Evolutionary conservation across 495 filamentous ascomycete species (phyloP).

Genomic region (Penicillium cinerascens): DNA sequence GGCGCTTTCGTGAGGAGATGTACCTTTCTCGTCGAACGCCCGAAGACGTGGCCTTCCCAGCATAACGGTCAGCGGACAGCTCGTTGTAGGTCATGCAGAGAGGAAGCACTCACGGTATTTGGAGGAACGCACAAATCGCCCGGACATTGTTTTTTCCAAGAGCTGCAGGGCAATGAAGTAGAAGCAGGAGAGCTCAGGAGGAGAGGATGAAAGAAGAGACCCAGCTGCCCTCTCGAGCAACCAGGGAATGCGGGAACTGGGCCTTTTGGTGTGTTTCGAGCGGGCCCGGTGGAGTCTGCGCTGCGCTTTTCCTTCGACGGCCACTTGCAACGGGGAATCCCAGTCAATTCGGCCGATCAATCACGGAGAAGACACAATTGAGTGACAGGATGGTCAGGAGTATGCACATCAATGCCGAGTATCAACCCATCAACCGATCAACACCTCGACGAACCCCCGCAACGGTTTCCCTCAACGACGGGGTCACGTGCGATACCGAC

Average conservation of each 20-base stretch:
- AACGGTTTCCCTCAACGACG: neutral
- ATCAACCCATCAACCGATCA: neutral
- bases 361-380: neutral
- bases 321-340: neutral
- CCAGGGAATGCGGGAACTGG: constrained; percentile 28
- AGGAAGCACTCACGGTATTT: constrained; percentile 81
- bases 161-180: constrained; percentile 6
- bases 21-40: constrained; percentile 87
- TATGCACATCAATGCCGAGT: neutral
- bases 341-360: neutral
- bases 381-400: neutral
- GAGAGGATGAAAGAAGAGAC: constrained; percentile 18
- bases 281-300: constrained; percentile 30
- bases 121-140: constrained; percentile 95
- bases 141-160: constrained; percentile 62
- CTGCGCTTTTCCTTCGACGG: constrained; percentile 4
- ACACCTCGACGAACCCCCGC: neutral
- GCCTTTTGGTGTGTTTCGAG: constrained; percentile 25
- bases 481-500: constrained; percentile 14
- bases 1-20: constrained; percentile 12
- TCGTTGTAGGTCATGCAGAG: constrained; percentile 9
- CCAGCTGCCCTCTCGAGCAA: constrained; percentile 15
- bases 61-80: constrained; percentile 30
- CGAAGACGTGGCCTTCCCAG: constrained; percentile 89
- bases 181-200: constrained; percentile 10